Conservation (phyloP, 139 green algal species). For the Picochlorum sp. region DNA sequence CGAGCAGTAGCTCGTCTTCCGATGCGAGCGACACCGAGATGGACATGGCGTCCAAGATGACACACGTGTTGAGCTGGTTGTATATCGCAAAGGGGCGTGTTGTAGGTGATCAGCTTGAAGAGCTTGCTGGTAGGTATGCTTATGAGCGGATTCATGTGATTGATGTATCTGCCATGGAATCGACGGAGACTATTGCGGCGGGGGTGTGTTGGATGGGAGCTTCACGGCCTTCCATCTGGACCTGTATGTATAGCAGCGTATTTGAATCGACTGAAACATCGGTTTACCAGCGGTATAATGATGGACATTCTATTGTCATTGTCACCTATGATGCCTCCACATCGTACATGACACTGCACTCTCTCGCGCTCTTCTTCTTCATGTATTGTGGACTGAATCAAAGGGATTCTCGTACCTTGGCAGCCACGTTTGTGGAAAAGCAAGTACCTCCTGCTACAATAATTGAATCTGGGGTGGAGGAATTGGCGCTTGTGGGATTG, state of each 20-base stretch:
- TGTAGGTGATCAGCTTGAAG: background rate
- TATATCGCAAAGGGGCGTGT: background rate
- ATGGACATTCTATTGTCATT: background rate
- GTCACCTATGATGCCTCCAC: background rate
- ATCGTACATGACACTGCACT: too few relatives aligned
- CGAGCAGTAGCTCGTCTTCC: too few relatives aligned
- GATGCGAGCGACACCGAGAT: background rate
- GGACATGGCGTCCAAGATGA: background rate
- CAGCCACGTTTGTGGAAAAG: too few relatives aligned
- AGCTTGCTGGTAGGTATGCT: background rate
- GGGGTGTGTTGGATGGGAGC: slow-evolving; percentile 2
- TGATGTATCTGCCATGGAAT: slow-evolving; percentile 9
- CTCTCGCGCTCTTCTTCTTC: too few relatives aligned
- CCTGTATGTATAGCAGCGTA: slow-evolving; percentile 11
- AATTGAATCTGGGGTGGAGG: slow-evolving; percentile 33
- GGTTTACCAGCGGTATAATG: slow-evolving; percentile 1
- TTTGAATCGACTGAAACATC: slow-evolving; percentile 20
- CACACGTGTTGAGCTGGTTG: background rate
- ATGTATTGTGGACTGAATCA: too few relatives aligned
- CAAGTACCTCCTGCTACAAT: slow-evolving; percentile 5
- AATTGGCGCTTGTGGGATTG: slow-evolving; percentile 29
- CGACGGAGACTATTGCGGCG: background rate
- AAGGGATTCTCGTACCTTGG: too few relatives aligned
- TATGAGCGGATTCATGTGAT: slow-evolving; percentile 4
- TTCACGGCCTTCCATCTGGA: background rate